Conservation (phyloP, 1,284 basidiomycete species). For the Pisolithus thermaeus region DNA sequence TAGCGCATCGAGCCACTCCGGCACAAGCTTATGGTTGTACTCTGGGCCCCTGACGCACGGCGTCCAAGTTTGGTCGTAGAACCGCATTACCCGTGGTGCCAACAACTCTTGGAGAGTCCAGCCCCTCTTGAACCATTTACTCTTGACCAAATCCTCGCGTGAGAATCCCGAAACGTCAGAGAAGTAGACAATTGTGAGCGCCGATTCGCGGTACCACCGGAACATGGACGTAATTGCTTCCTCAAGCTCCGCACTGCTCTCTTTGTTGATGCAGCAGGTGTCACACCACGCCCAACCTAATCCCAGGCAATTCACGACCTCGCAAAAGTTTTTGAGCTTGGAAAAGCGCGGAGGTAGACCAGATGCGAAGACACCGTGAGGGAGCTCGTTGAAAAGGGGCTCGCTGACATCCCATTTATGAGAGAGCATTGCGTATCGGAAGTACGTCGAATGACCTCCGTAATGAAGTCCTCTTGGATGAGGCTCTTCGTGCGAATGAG, state of each 20-base stretch:
- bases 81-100: slow-evolving; percentile 5
- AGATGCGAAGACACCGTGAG: not conserved
- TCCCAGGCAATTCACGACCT: not conserved
- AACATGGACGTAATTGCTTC: slow-evolving; percentile 9
- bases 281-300: slow-evolving; percentile 4
- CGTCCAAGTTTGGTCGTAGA: slow-evolving; percentile 3
- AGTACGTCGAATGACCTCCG: slow-evolving; percentile 4
- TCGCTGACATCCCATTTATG: slow-evolving; percentile 4
- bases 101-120: slow-evolving; percentile 4
- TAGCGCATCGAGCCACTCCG: not conserved
- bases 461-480: not conserved
- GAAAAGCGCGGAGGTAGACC: not conserved
- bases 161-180: slow-evolving; percentile 1
- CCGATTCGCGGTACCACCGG: slow-evolving; percentile 5
- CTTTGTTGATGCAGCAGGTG: slow-evolving; percentile 6
- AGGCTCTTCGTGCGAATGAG: slow-evolving; percentile 4
- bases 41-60: slow-evolving; percentile 1
- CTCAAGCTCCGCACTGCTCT: slow-evolving; percentile 4
- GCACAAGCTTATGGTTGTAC: slow-evolving; percentile 7
- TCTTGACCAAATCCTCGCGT: not conserved
- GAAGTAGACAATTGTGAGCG: slow-evolving; percentile 4
- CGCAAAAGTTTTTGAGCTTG: slow-evolving; percentile 3
- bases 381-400: slow-evolving; percentile 1
- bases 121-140: slow-evolving; percentile 5
- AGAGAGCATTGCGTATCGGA: slow-evolving; percentile 7